Base-by-base conservation (phyloP, 768 basidiomycete genomes). In the Pulveroboletus sp. region DNA sequence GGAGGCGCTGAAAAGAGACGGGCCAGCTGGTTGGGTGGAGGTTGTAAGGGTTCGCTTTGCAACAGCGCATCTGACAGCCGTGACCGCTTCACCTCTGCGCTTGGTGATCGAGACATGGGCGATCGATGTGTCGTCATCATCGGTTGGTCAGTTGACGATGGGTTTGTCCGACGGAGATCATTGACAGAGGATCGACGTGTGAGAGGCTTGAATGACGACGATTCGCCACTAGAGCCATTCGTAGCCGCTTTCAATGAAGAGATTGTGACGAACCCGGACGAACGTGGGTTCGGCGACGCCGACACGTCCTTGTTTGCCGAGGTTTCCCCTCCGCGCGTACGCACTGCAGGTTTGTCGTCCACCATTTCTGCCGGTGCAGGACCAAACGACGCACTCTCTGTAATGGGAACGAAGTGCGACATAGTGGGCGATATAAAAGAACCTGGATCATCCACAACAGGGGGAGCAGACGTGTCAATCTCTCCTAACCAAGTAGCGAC, bases 401-500 rank as follows among this genome's bases (percentile, higher is more conserved):
- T 44, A 38, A 59, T 63, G 38, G 62, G 57, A 39, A 67, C 59
- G 14, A 69, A 67, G 35, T 53, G 67, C 33, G 65, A 64, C 15
- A 51, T 21, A 3, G 50, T 42, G 24, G 68, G 62, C 13, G 75
- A 72, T 30, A 75, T 69, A 36, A 60, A 53, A 5, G 72, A 69
- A 8, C 47, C 35, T 10, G 56, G 49, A 24, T 70, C 64, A 31
- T 83, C 77, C 48, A 76, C 67, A 18, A 46, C 49, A 44, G 76
- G 76, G 2, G 81, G 80, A 5, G 69, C 72, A 37, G 76, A 78
- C 5, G 78, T 73, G 45, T 83, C 83, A 42, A 89, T 80, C 8
- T 69, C 74, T 27, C 83, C 87, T 51, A 91, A 58, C 88, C 88
- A 91, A 8, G 83, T 86, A 8, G 87, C 76, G n/a, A 91, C 82